phyloP scores from a whole-genome alignment of 208 protist species.

The Blechomonas ayalai region DNA sequence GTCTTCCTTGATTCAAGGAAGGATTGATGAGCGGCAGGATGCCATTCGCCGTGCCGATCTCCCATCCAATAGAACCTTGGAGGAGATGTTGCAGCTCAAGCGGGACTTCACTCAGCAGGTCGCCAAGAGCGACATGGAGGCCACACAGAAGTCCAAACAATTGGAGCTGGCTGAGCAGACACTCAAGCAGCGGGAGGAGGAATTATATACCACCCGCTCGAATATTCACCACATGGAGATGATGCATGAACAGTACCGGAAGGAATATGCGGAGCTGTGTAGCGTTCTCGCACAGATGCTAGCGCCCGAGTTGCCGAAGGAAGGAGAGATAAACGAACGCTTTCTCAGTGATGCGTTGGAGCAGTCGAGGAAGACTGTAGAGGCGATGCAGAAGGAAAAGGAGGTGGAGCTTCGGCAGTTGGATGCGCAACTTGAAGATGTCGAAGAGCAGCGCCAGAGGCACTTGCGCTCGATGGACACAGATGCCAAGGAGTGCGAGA shows the following conservation, averaged over 20 bases:
- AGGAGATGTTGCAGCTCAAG: constrained; percentile 36
- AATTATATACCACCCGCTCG: constrained; percentile 20
- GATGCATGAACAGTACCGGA: constrained; percentile 37
- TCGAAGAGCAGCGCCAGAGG: constrained; percentile 19
- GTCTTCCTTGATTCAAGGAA: constrained; percentile 46
- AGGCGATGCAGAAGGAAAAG: constrained; percentile 2
- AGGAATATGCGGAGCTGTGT: constrained; percentile 22
- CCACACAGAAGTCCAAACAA: constrained; percentile 16
- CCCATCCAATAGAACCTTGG: constrained; percentile 25
- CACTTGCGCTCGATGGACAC: constrained; percentile 35
- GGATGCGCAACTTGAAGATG: constrained; percentile 8
- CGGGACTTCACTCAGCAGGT: constrained; percentile 25
- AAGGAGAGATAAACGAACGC: constrained; percentile 32
- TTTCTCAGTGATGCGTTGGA: constrained; percentile 18
- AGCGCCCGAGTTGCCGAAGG: constrained; percentile 17
- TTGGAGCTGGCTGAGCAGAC: constrained; percentile 18
- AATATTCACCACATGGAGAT: constrained; percentile 38
- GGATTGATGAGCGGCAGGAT: constrained; percentile 60
- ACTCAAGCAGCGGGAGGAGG: constrained; percentile 22
- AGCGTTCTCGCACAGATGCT: too few relatives aligned
- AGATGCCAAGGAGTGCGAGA: constrained; percentile 52
- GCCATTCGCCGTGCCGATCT: constrained; percentile 19
- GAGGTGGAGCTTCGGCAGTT: constrained; percentile 1
- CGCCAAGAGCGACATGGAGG: constrained; percentile 16
- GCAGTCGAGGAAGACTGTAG: constrained; percentile 15